phyloP scores from a whole-genome alignment of 2,329 filamentous ascomycete genomes.

The Fusarium sp. region DNA sequence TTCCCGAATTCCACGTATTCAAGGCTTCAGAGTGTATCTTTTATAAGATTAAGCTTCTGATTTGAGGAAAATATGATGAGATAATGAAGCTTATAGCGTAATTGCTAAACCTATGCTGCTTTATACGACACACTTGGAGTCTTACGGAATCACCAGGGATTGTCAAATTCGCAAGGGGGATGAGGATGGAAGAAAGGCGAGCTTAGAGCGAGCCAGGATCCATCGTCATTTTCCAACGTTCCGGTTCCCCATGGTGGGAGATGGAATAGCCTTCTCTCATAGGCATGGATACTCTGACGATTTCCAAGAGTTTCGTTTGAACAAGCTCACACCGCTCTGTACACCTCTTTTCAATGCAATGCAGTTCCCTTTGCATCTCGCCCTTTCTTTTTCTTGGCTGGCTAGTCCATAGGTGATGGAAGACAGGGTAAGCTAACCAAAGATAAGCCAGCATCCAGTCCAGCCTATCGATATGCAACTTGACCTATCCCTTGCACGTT shows the following conservation, averaged over 20 bases:
- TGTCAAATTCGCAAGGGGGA: conserved; percentile 25
- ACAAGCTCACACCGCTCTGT: conserved; percentile 21
- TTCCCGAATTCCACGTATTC: conserved; percentile 25
- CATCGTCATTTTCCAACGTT: conserved; percentile 29
- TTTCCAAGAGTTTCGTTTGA: conserved; percentile 9
- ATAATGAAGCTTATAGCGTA: neutral
- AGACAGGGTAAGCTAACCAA: conserved; percentile 27
- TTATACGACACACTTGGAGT: neutral
- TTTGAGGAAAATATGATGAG: neutral
- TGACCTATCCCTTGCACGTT: conserved; percentile 23
- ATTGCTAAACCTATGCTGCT: neutral
- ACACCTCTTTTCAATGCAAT: conserved; percentile 16
- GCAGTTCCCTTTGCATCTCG: conserved; percentile 6
- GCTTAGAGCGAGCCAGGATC: conserved; percentile 14
- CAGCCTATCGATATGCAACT: conserved; percentile 13
- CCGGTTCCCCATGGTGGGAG: conserved; percentile 7
- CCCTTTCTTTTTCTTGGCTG: conserved; percentile 27
- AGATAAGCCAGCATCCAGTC: conserved; percentile 19
- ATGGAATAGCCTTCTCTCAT: neutral
- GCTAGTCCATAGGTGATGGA: conserved; percentile 10
- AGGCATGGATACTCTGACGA: conserved; percentile 2
- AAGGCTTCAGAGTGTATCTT: neutral
- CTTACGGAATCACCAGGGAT: neutral
- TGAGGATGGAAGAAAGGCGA: conserved; percentile 10
- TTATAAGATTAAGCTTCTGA: neutral